Evolutionary conservation across 1,284 basidiomycete genomes (phyloP), one percentile per base, ranked within the genome.

Genomic region (Trichosporon sp.): DNA sequence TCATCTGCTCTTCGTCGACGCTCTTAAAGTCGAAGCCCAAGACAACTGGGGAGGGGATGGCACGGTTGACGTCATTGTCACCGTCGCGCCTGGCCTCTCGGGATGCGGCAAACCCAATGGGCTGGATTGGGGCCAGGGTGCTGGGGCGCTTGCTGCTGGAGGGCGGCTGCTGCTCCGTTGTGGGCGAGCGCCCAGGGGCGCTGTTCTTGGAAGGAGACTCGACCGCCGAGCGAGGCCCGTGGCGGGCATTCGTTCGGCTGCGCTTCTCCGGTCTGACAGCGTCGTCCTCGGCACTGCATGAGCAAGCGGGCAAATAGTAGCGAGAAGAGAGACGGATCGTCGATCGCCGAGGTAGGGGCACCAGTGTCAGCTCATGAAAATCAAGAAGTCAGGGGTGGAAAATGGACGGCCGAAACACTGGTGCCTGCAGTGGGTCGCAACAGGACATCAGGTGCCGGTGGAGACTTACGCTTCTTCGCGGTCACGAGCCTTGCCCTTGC

Each of bases 21-120:
- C 70, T 72, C 68, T 82, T 79, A 67, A 81, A 82, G 66, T 83
- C 82, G 71, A 82, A 83, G 21, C 82, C 82, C 78, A 83, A 80
- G 21, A 83, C 82, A 0, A 83, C 82, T 0, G 82, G 82, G 10
- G 77, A 78, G 46, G 82, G 82, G 11, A 82, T 74, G 5, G 74
- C 67, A 10, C 69, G 67, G 6, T 78, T 77, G 6, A 56, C 54
- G 14, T 76, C 77, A 1, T 75, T 76, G 2, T 77, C 78, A 12
- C 76, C 79, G 16, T 78, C 77, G 35, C 79, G 73, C 32, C 79
- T 73, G 0, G 76, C 74, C 67, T 82, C 80, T 48, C 81, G 71
- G 4, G 76, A 73, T 6, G 78, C 78, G 6, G 80, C 81, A 51
- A 82, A 82, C 0, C 81, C 81, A 35, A 82, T 79, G 2, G 81